These are phyloP conservation scores for Umbilicus rupestris DNA, from an alignment of 164 flowering plant genomes.

Conservation along the genomic window DNA sequence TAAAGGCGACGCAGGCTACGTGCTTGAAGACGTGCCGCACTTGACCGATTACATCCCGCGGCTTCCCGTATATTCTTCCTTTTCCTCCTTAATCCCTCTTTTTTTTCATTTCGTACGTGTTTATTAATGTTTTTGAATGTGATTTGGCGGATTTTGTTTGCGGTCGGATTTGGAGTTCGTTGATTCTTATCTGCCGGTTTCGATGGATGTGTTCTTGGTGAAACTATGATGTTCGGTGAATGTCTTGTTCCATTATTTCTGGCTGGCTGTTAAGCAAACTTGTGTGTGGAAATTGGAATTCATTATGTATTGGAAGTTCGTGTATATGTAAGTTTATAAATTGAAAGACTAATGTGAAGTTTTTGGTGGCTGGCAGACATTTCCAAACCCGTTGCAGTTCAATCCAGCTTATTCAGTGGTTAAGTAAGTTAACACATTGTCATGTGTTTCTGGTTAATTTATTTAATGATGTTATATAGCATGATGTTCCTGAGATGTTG, in stretches of 20 bases:
- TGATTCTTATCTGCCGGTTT: no score
- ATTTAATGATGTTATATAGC: not conserved
- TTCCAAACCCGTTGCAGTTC: slow-evolving; percentile 57
- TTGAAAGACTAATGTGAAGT: not conserved
- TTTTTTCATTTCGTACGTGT: not conserved
- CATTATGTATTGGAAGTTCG: no score
- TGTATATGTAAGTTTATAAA: no score
- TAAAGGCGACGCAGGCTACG: slow-evolving; percentile 37
- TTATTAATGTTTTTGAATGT: no score
- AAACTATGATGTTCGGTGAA: no score
- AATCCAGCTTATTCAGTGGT: slow-evolving; percentile 76
- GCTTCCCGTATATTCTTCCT: slow-evolving; percentile 28
- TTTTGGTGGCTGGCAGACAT: slow-evolving; percentile 34
- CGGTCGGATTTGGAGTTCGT: not conserved
- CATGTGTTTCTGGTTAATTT: not conserved
- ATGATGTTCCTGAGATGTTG: not conserved
- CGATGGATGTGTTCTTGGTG: no score
- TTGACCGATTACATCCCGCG: slow-evolving; percentile 39
- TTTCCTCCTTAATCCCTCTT: not conserved
- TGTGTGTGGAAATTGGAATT: no score
- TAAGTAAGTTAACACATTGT: slow-evolving; percentile 32
- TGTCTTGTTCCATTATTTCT: no score
- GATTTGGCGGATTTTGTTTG: no score
- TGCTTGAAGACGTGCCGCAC: slow-evolving; percentile 64
- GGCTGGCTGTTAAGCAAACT: no score